Evolutionary conservation across 257 asterid genomes (phyloP), one percentile per base, ranked within the genome.

Genomic region (Nicotiana tabacum): DNA sequence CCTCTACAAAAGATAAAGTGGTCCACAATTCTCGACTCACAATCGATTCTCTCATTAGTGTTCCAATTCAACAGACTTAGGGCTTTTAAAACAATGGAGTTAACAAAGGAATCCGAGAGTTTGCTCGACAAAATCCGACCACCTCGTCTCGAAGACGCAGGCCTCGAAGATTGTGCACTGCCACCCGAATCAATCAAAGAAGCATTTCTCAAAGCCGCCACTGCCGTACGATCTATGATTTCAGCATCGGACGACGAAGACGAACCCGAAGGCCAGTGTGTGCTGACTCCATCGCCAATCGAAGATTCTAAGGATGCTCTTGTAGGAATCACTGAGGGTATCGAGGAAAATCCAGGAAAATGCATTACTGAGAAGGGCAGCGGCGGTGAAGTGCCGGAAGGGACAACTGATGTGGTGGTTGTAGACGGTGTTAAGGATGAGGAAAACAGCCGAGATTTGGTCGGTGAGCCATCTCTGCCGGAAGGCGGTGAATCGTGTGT

Each of bases 81-180:
- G 77, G 57, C 57, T n/a, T 69, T 39, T n/a, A 48, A 4, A 13
- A 24, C 56, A 5, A 93, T 93, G 97, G 97, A 94, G 24, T 83
- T 88, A 17, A 64, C 90, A 1, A 51, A 82, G 10, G 91, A 86
- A 83, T 86, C 90, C 2, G 82, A 86, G 82, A 86, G 92, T 29
- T 83, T 90, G 10, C 60, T 94, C 7, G 92, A 78, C 51, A 81
- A 87, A 76, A 88, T 93, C 85, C 82, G 79, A 84, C 97, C 99
- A 67, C 98, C 98, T 53, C 87, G 87, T 16, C 91, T 91, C 58
- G 99, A 93, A 78, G 99, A 96, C 85, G 99, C 98, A 32, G 99
- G 99, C 77, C 96, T 94, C 58, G 98, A 96, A 86, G 97, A 94
- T 87, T 96, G 98, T 74, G 98, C 97, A 9, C 89, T 93, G 81